Conservation (phyloP, 768 basidiomycete species). For the Atractiella rhizophila region DNA sequence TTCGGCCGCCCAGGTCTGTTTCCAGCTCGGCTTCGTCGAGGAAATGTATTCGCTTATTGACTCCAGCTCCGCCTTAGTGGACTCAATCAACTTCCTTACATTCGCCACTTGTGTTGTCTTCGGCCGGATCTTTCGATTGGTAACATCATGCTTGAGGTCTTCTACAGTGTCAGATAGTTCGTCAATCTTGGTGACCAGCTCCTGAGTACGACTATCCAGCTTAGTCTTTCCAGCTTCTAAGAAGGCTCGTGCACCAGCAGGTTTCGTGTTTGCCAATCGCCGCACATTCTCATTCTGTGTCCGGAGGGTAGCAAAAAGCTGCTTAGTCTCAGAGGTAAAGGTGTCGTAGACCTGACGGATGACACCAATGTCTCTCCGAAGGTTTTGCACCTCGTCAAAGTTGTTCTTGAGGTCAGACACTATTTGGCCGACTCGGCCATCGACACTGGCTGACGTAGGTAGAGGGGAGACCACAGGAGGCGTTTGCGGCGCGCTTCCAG, state of each 20-base stretch:
- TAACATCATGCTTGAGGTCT: conserved; percentile 64
- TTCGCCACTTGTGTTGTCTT: conserved; percentile 43
- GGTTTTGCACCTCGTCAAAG: conserved; percentile 79
- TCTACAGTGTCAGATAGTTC: conserved; percentile 80
- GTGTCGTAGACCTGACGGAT: conserved; percentile 88
- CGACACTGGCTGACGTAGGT: too few relatives aligned
- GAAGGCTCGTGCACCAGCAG: conserved; percentile 63
- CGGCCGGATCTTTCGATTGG: conserved; percentile 63
- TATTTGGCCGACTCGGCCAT: conserved; percentile 27
- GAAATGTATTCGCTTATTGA: conserved; percentile 60
- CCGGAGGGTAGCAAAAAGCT: conserved; percentile 48
- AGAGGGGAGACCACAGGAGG: not conserved
- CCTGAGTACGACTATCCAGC: conserved; percentile 69
- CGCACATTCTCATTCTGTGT: conserved; percentile 67
- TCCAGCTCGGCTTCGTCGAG: conserved; percentile 85
- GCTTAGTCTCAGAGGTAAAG: conserved; percentile 76
- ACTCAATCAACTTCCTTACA: conserved; percentile 44
- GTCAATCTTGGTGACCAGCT: conserved; percentile 71
- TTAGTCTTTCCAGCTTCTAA: conserved; percentile 78
- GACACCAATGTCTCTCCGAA: conserved; percentile 72
- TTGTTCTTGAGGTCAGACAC: conserved; percentile 66
- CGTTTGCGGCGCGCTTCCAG: not conserved
- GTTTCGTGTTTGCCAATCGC: conserved; percentile 51
- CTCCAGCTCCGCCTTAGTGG: conserved; percentile 41
- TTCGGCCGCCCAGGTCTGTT: conserved; percentile 95